Base-by-base conservation (phyloP, 768 basidiomycete genomes). In the Boletus sp. region DNA sequence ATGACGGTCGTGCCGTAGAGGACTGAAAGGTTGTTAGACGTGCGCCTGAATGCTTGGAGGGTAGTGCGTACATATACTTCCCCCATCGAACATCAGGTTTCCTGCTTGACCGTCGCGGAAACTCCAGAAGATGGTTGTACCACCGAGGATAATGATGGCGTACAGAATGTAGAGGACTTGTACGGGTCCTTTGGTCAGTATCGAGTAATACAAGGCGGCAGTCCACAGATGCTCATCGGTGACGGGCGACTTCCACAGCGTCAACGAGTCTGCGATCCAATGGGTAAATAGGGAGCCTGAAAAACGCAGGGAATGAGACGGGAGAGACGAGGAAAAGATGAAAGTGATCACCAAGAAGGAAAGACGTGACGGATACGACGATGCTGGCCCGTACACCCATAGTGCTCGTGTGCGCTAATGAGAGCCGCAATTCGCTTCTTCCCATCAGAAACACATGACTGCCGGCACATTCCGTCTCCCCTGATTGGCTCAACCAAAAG, bases 201-300 rank as follows among this genome's bases (percentile, higher is more conserved):
- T 84, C 36, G 88, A 81, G 69, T 94, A 94, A 71, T 94, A 94
- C 51, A 81, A 75, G 7, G 91, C 92, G 2, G 92, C 86, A 8
- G 84, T 87, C 87, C 89, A 91, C 12, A 94, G 79, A 62, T 89
- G 83, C 59, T 85, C 84, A 64, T 94, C 90, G n/a, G 89, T 92
- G 64, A 87, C 80, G 42, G 92, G 90, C 12, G 89, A 84, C 75
- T 90, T 92, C 92, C 92, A 94, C 40, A 94, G 79, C 35, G 92
- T 94, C 50, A 92, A 76, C 1, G 90, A 92, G 77, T 94, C 92
- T n/a, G 92, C 92, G 59, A 91, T 92, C 92, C 92, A 94, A 68
- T 94, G 88, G 36, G 90, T 92, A 69, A 92, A 92, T 5, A 94
- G 78, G 46, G 87, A 76, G 50, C 92, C 91, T 92, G 70, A 12